phyloP scores from a whole-genome alignment of 768 basidiomycete species.

The Agaricus blazei region DNA sequence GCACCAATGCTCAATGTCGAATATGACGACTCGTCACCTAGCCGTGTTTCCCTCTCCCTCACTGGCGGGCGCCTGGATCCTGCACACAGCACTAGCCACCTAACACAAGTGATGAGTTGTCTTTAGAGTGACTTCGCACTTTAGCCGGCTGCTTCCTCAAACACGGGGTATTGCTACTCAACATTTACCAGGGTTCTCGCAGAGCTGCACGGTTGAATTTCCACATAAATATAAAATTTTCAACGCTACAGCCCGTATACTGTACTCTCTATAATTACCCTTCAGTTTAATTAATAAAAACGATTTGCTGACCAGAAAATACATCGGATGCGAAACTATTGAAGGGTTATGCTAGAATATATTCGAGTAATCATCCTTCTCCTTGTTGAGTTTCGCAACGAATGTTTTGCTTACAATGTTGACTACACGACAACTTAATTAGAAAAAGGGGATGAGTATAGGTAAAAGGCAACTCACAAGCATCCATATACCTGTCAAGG shows the following conservation, averaged over 20 bases:
- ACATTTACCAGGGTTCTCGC: too few species aligned
- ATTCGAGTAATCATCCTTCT: conserved; percentile 30
- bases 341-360: conserved; percentile 5
- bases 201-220: neutral
- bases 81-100: too few species aligned
- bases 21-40: too few species aligned
- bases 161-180: too few species aligned
- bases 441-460: neutral
- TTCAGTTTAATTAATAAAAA: neutral
- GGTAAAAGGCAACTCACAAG: conserved; percentile 49
- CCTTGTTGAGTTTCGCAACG: conserved; percentile 49
- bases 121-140: too few species aligned
- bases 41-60: too few species aligned
- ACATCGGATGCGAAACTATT: neutral
- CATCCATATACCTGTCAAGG: conserved; percentile 80
- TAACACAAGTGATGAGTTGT: too few species aligned
- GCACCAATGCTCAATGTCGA: too few species aligned
- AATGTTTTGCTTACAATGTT: conserved; percentile 75
- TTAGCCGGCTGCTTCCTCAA: too few species aligned
- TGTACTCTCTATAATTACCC: neutral
- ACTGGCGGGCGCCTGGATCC: too few species aligned
- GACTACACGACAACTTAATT: conserved; percentile 37
- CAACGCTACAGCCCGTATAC: neutral
- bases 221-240: neutral
- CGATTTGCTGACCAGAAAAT: neutral